Evolutionary conservation across 805 yeast genomes (phyloP).

Genomic region (Candida insectalens): DNA sequence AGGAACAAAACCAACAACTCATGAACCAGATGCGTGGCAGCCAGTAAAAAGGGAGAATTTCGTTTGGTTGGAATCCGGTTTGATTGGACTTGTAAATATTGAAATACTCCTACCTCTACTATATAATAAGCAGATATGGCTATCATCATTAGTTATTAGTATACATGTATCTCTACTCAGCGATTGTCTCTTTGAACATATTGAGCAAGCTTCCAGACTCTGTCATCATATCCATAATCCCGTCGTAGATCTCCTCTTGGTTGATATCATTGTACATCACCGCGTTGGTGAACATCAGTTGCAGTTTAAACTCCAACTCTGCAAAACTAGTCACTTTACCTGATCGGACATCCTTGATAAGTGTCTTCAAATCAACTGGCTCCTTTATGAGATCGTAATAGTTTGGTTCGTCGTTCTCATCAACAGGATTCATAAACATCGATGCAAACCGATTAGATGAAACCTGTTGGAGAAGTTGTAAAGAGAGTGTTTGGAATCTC

Average conservation of each 20-base stretch:
- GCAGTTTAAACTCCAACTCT: slow-evolving; percentile 57
- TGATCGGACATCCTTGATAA: slow-evolving; percentile 47
- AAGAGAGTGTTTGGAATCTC: slow-evolving; percentile 51
- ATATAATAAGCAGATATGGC: neutral
- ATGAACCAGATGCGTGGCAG: slow-evolving; percentile 54
- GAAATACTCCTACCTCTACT: neutral
- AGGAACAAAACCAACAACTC: slow-evolving; percentile 79
- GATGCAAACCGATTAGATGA: slow-evolving; percentile 67
- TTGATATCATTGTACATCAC: slow-evolving; percentile 64
- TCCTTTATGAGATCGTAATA: slow-evolving; percentile 50
- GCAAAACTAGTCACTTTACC: slow-evolving; percentile 38
- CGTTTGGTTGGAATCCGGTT: neutral
- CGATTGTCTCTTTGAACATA: slow-evolving; percentile 41
- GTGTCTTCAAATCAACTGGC: slow-evolving; percentile 63
- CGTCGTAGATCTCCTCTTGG: slow-evolving; percentile 47
- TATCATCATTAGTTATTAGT: neutral
- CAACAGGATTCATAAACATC: slow-evolving; percentile 64
- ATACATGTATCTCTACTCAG: neutral
- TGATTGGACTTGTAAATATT: neutral
- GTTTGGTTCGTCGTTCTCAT: slow-evolving; percentile 56
- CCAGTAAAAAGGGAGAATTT: slow-evolving; percentile 7
- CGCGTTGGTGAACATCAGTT: slow-evolving; percentile 76
- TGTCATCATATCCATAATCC: slow-evolving; percentile 62
- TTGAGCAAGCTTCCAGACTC: slow-evolving; percentile 50
- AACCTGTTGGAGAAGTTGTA: slow-evolving; percentile 53